A percentile compares a stretch with the other conserved stretches of the same genome.
Evolutionary conservation across 2,329 filamentous ascomycete genomes (phyloP).

Genomic region (Fusarium sp.): DNA sequence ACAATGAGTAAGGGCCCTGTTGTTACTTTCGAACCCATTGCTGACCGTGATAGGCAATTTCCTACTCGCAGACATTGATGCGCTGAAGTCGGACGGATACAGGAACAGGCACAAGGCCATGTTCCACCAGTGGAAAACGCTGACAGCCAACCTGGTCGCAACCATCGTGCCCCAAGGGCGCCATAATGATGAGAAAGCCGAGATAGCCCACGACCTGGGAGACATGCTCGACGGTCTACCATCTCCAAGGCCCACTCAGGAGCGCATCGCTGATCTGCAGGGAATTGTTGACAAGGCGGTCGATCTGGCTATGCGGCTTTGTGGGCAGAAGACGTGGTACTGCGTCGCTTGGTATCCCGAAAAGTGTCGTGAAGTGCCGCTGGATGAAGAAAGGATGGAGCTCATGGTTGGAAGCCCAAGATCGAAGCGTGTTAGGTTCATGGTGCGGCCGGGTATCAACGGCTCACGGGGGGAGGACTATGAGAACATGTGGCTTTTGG

Average conservation of each 20-base stretch:
- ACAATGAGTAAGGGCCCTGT: not conserved
- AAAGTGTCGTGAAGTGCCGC: not conserved
- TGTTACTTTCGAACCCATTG: not conserved
- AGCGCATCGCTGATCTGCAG: no score
- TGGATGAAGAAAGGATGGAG: not conserved
- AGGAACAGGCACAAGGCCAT: not conserved
- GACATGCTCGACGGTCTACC: no score
- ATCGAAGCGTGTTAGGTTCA: not conserved
- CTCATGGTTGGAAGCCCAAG: not conserved
- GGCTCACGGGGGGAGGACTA: not conserved
- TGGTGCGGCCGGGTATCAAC: not conserved
- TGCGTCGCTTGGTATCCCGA: not conserved
- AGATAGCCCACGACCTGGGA: not conserved
- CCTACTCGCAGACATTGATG: not conserved
- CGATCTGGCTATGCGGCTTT: not conserved
- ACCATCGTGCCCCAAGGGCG: not conserved
- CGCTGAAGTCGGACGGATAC: no score
- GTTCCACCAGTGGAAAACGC: not conserved
- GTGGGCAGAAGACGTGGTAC: not conserved
- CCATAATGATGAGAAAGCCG: accelerated
- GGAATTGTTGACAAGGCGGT: not conserved
- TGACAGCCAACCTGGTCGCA: not conserved
- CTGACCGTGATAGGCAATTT: not conserved
- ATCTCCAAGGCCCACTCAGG: no score
- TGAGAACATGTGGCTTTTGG: not conserved